Evolutionary conservation across 345 rosid genomes (phyloP).

Genomic region (Lepidium sativum): DNA sequence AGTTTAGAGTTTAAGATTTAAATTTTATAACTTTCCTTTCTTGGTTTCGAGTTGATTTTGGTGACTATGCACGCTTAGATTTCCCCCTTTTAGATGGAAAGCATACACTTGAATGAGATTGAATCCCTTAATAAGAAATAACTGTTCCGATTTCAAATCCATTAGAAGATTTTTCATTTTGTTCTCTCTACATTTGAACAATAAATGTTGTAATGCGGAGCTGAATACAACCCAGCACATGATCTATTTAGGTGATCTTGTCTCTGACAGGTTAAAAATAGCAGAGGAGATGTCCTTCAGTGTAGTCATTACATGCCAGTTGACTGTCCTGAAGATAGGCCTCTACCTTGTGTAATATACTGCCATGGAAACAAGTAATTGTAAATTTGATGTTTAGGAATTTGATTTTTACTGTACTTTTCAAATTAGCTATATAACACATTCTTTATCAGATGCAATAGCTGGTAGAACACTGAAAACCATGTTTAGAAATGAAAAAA

Average conservation of each 20-base stretch:
- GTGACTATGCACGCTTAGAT: not conserved
- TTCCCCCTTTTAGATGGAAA: not conserved
- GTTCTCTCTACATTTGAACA: not conserved
- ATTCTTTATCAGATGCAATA: not conserved
- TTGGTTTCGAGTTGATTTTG: not conserved
- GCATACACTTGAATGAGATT: not conserved
- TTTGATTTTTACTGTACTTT: not conserved
- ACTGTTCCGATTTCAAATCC: not conserved
- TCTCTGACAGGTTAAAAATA: slow-evolving; percentile 61
- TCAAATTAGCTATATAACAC: not conserved
- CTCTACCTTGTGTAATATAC: slow-evolving; percentile 89
- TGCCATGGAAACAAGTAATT: slow-evolving; percentile 93
- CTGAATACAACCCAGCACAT: slow-evolving; percentile 73
- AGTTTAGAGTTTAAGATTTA: slow-evolving; percentile 6
- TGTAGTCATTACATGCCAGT: slow-evolving; percentile 90
- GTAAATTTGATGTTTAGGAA: not conserved
- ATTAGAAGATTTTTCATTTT: not conserved
- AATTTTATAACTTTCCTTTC: not conserved
- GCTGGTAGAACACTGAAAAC: not conserved
- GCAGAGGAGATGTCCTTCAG: slow-evolving; percentile 59
- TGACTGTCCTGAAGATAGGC: slow-evolving; percentile 54
- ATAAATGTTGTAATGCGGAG: slow-evolving; percentile 42
- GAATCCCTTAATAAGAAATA: not conserved
- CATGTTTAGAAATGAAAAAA: not conserved
- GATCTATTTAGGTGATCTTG: slow-evolving; percentile 29